phyloP scores from a whole-genome alignment of 1,284 basidiomycete species.

The Heliocybe sulcata region DNA sequence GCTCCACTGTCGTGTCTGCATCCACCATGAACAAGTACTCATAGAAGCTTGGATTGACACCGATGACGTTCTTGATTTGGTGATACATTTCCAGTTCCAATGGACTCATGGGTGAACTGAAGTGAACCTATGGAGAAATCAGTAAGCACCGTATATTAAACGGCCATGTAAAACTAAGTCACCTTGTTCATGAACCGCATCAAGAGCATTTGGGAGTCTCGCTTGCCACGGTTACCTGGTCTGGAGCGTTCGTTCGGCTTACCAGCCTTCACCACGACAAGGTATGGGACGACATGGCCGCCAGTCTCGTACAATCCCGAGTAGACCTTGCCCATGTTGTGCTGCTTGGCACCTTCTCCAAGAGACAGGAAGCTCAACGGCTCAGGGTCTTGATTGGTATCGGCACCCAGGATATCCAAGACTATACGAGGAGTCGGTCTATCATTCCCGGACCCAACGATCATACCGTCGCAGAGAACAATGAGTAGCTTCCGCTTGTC shows the following conservation, averaged over 20 bases:
- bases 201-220: conserved; percentile 92
- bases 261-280: conserved; percentile 93
- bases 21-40: conserved; percentile 97
- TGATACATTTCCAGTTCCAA: conserved; percentile 97
- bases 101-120: conserved; percentile 94
- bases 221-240: conserved; percentile 94
- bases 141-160: neutral
- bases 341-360: conserved; percentile 92
- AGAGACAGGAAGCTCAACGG: conserved; percentile 90
- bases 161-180: conserved; percentile 9
- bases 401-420: conserved; percentile 92
- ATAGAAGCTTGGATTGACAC: conserved; percentile 97
- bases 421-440: conserved; percentile 89
- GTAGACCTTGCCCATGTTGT: conserved; percentile 98
- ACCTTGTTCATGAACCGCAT: conserved; percentile 98
- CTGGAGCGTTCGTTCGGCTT: conserved; percentile 90
- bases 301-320: conserved; percentile 92
- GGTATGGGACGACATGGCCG: conserved; percentile 94
- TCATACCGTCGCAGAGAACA: conserved; percentile 97
- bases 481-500: conserved; percentile 96
- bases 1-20: conserved; percentile 92
- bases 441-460: conserved; percentile 94
- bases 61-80: conserved; percentile 99
- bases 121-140: conserved; percentile 72
- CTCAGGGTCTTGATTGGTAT: conserved; percentile 90